Evolutionary conservation across 108 stramenopile species (phyloP), one percentile per base, ranked within the genome.

Genomic region (Stephanodiscus triporus): DNA sequence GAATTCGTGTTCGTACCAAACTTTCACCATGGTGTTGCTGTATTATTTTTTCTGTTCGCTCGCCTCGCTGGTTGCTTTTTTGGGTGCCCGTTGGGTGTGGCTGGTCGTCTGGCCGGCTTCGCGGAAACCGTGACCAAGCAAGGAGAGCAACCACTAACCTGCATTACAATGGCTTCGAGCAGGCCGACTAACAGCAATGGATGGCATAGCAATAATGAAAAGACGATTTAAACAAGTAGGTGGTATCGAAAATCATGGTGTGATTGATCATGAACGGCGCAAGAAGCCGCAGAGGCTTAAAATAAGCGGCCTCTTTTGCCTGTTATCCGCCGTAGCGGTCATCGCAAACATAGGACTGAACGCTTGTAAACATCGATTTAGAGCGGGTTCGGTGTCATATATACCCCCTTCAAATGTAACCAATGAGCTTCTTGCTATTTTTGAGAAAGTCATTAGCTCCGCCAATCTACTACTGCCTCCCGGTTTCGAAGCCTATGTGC

Each of bases 11-110:
- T 54, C 53, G 23, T 54, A 54, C 53, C 53, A 59, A 59, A 89
- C 89, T 76, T 75, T 76, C 43, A 89, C 89, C 89, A 89, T 89
- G 36, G 48, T 87, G n/a, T 60, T 73, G 38, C 26, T 32, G 43
- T 10, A 45, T 13, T 9, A 43, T 54, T 51, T 36, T 51, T 8
- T n/a, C n/a, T 67, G 50, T 37, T 49, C 26, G 11, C 11, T 37
- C n/a, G n/a, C n/a, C 36, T 36, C 36, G 36, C 36, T 36, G 6
- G 36, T 36, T 7, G 36, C 36, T 36, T 6, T 36, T 36, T 4
- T 4, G 36, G 7, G n/a, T n/a, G n/a, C n/a, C n/a, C n/a, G 36
- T 36, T 36, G 36, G 36, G 36, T 36, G 6, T 36, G 36, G 36
- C 36, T n/a, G n/a, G n/a, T n/a, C 6, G 36, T 36, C 36, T 36